A percentile compares a stretch with the other conserved stretches of the same genome.
phyloP scores from a whole-genome alignment of 306 rosid species.

The Neltuma alba region DNA sequence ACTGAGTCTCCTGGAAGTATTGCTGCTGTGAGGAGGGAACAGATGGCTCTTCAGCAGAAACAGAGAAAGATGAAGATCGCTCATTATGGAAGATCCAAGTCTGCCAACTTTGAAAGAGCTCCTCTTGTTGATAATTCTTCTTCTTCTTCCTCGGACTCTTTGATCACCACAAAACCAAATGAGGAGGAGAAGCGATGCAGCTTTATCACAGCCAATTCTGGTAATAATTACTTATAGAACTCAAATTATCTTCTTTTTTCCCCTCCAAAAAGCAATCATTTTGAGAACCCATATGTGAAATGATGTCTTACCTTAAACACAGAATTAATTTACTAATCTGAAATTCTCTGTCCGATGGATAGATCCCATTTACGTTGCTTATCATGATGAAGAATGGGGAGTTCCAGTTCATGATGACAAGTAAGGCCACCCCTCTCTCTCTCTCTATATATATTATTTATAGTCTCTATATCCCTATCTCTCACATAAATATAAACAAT shows the following conservation, averaged over 20 bases:
- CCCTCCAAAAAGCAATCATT: not conserved
- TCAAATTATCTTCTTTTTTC: not conserved
- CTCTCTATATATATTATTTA: too few relatives aligned
- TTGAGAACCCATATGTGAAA: not conserved
- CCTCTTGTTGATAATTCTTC: slow-evolving; percentile 50
- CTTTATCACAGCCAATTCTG: slow-evolving; percentile 91
- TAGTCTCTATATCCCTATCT: not conserved
- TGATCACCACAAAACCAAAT: slow-evolving; percentile 34
- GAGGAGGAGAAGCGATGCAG: slow-evolving; percentile 88
- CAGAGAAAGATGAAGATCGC: slow-evolving; percentile 92
- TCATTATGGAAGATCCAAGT: slow-evolving; percentile 97
- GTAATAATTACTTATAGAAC: slow-evolving; percentile 49
- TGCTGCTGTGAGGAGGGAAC: slow-evolving; percentile 93
- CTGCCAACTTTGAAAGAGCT: slow-evolving; percentile 77
- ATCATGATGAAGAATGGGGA: slow-evolving; percentile 99
- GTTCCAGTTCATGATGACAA: slow-evolving; percentile 97
- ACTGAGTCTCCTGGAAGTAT: slow-evolving; percentile 95
- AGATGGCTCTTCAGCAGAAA: slow-evolving; percentile 85
- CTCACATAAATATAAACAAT: not conserved
- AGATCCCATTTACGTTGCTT: slow-evolving; percentile 97
- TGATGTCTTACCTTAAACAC: not conserved
- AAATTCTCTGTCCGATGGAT: slow-evolving; percentile 30
- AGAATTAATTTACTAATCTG: slow-evolving; percentile 5
- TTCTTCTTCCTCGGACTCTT: not conserved
- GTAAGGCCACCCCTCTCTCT: slow-evolving; percentile 55